Base-by-base conservation (phyloP, 768 basidiomycete species). In the Dendrothele bispora region DNA sequence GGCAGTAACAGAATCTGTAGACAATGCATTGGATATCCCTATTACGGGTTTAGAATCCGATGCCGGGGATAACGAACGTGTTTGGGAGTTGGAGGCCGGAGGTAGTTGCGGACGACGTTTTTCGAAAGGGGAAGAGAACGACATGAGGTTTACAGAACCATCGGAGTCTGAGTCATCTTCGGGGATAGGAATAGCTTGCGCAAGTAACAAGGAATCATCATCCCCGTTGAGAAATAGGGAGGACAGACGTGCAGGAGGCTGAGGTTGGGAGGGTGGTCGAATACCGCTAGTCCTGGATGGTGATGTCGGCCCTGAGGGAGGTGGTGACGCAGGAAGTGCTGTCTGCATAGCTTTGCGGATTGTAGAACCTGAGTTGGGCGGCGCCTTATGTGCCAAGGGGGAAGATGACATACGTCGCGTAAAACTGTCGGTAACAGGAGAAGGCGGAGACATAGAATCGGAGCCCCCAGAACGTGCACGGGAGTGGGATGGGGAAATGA, bases 121-220 rank as follows among this genome's bases (percentile, higher is more conserved):
- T 69, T 82, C 80, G 54, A 78, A 86, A 17, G 84, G 81, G 20
- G 82, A 70, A 1, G 88, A 87, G 56, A 91, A 89, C 4, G 88
- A 87, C 65, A 88, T 73, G 15, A 81, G 67, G 54, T 89, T 83
- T 21, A 74, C 63, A 12, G 83, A 78, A 40, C 79, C 80, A 29
- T 88, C 88, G 0, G 83, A 86, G 56, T 89, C 88, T 53, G 77
- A 82, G 55, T 84, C 79, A 48, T 79, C 81, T 53, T 82, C 84
- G 2, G 89, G 88, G 17, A 89, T 74, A n/a, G 88, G 90, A 30
- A 89, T 83, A 21, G 72, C 71, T 48, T 84, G 80, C 1, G 89
- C 87, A 37, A 85, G 69, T 30, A 91, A 75, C 3, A 91, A 69
- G 22, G 84, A 82, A 34, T 86, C 79, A 30, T 88, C 79, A 15